phyloP scores from a whole-genome alignment of 345 rosid species.

The Salix udensis region DNA sequence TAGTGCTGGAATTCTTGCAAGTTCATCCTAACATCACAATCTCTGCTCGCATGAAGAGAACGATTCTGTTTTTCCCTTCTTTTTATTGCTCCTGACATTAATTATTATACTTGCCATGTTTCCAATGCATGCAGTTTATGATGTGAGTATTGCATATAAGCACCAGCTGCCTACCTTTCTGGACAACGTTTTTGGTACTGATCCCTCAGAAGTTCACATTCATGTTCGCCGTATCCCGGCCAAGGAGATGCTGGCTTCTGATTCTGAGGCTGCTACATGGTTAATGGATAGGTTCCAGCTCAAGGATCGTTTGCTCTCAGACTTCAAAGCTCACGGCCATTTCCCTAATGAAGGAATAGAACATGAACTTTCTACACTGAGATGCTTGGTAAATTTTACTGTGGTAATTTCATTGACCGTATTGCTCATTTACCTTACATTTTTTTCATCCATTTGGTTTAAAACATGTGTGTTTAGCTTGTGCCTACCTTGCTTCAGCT shows the following conservation, averaged over 20 bases:
- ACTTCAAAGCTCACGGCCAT: slow-evolving; percentile 52
- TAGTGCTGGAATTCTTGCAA: not conserved
- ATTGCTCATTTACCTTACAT: slow-evolving; percentile 50
- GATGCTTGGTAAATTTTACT: slow-evolving; percentile 43
- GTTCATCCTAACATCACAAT: not conserved
- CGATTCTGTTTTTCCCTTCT: not conserved
- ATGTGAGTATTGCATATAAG: slow-evolving; percentile 70
- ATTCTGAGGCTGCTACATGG: slow-evolving; percentile 52
- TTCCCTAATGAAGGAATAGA: slow-evolving; percentile 51
- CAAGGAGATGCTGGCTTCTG: slow-evolving; percentile 43
- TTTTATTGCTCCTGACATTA: not conserved
- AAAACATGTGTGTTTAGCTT: slow-evolving; percentile 57
- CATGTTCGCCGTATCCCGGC: slow-evolving; percentile 52
- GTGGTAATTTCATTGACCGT: slow-evolving; percentile 50
- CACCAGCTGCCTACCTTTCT: slow-evolving; percentile 59
- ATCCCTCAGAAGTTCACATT: slow-evolving; percentile 81
- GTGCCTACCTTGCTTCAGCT: slow-evolving; percentile 46
- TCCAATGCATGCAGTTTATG: slow-evolving; percentile 59
- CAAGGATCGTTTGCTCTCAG: slow-evolving; percentile 58
- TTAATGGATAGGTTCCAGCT: slow-evolving; percentile 49
- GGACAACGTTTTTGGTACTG: slow-evolving; percentile 78
- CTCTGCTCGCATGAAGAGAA: not conserved
- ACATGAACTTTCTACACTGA: slow-evolving; percentile 44
- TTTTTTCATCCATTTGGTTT: slow-evolving; percentile 47
- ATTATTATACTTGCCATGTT: not conserved